Evolutionary conservation across 331 rosid species (phyloP).

Genomic region (Malus hybrid): DNA sequence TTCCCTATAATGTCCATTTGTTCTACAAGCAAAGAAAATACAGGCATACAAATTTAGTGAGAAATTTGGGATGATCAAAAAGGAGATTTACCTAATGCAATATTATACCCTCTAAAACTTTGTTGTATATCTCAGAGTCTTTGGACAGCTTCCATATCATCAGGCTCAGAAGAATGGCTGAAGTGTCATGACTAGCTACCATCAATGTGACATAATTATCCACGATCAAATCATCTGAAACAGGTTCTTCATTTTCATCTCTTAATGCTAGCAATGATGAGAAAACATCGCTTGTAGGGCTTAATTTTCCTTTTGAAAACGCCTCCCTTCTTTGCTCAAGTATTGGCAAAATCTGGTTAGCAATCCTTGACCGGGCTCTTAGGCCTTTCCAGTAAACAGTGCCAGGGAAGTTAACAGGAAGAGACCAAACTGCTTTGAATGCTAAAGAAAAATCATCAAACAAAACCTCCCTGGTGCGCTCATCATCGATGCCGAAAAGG

Average conservation of each 20-base stretch:
- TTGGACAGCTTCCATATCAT: slow-evolving; percentile 44
- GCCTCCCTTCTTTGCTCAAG: slow-evolving; percentile 28
- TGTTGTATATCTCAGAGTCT: slow-evolving; percentile 32
- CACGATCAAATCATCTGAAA: slow-evolving; percentile 23
- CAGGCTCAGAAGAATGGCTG: slow-evolving; percentile 39
- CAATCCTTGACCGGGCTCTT: slow-evolving; percentile 38
- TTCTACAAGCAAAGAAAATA: slow-evolving; percentile 4
- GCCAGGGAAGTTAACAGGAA: slow-evolving; percentile 39
- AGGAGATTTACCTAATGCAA: background rate
- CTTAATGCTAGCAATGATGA: slow-evolving; percentile 30
- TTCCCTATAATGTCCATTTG: slow-evolving; percentile 36
- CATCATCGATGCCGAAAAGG: slow-evolving; percentile 40
- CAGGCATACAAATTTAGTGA: background rate
- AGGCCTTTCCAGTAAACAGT: slow-evolving; percentile 33
- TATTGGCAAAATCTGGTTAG: slow-evolving; percentile 24
- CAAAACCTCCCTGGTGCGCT: slow-evolving; percentile 21
- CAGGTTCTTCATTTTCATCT: slow-evolving; percentile 36
- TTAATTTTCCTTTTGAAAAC: slow-evolving; percentile 21
- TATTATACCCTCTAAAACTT: slow-evolving; percentile 36
- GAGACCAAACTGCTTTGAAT: slow-evolving; percentile 33
- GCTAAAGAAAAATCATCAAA: slow-evolving; percentile 25
- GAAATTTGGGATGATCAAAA: background rate
- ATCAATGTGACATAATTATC: slow-evolving; percentile 35
- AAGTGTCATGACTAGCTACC: slow-evolving; percentile 40
- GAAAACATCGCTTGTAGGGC: slow-evolving; percentile 28